These are phyloP conservation scores for Aspergillus ostianus DNA, from an alignment of 495 filamentous ascomycete genomes.

Conservation along the genomic window DNA sequence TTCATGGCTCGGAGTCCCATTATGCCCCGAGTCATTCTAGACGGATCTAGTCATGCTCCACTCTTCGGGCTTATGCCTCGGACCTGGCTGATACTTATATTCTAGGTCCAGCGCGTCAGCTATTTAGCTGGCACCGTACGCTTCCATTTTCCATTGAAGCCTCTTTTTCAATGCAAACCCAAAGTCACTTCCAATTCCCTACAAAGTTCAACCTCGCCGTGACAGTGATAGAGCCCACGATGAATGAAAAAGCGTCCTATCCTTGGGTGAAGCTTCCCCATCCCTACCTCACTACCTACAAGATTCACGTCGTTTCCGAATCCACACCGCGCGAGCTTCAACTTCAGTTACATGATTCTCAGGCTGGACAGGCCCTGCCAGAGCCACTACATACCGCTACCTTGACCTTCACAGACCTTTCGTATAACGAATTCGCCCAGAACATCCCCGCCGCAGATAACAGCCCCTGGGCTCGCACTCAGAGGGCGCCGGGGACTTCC, in stretches of 20 bases:
- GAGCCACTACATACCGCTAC: constrained; percentile 33
- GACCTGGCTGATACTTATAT: constrained; percentile 8
- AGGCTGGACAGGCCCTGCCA: constrained; percentile 24
- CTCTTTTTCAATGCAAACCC: background rate
- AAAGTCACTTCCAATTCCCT: background rate
- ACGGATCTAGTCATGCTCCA: background rate
- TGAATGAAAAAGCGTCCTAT: constrained; percentile 2
- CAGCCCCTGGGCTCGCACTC: constrained; percentile 45
- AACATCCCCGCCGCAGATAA: constrained; percentile 38
- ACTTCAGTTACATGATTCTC: constrained; percentile 27
- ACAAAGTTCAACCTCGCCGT: background rate
- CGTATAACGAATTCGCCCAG: constrained; percentile 17
- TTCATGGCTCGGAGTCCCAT: background rate
- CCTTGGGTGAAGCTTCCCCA: constrained; percentile 27
- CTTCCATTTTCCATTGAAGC: background rate
- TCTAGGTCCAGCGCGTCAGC: background rate
- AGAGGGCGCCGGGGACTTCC: constrained; percentile 34
- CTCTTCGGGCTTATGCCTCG: background rate
- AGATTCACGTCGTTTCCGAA: constrained; percentile 26
- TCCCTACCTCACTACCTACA: constrained; percentile 31
- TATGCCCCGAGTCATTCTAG: background rate
- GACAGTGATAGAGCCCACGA: background rate
- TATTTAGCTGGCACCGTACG: background rate
- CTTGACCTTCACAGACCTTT: constrained; percentile 34
- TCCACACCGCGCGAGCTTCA: constrained; percentile 23